Conservation (phyloP, 176 grass and related monocot genomes). For the Areca catechu region DNA sequence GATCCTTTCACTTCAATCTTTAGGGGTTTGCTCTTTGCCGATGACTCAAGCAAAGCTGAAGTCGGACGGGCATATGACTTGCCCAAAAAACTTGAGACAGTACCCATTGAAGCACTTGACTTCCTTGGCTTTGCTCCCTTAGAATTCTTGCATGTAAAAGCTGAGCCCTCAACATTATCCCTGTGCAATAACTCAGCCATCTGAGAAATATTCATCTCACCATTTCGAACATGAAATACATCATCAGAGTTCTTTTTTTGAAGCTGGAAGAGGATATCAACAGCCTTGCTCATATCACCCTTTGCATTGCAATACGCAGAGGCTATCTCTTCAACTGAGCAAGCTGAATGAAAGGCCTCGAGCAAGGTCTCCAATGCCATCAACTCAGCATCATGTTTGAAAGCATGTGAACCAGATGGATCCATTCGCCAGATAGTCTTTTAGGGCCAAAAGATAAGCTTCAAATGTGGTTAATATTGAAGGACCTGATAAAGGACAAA, state of each 20-base stretch:
- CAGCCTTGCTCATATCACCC: constrained; percentile 56
- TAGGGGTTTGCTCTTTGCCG: constrained; percentile 51
- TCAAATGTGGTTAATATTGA: too few species aligned
- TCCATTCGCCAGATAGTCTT: too few species aligned
- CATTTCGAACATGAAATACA: constrained; percentile 26
- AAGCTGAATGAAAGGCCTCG: constrained; percentile 55
- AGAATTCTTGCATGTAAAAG: constrained; percentile 16
- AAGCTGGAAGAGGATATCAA: constrained; percentile 51
- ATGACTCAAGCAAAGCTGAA: constrained; percentile 23
- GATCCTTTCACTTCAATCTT: constrained; percentile 62
- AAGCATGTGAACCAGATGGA: constrained; percentile 1
- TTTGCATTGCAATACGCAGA: constrained; percentile 63
- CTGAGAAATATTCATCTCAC: constrained; percentile 20
- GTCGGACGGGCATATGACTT: constrained; percentile 35
- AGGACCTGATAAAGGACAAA: too few species aligned
- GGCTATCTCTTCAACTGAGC: constrained; percentile 79
- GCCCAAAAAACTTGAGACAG: constrained; percentile 58
- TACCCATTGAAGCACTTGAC: constrained; percentile 62
- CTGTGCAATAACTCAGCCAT: constrained; percentile 17
- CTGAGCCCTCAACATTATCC: constrained; percentile 20
- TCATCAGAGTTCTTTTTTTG: constrained; percentile 33
- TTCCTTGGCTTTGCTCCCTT: constrained; percentile 43
- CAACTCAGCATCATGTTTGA: constrained; percentile 43
- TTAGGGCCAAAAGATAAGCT: too few species aligned
- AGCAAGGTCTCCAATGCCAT: constrained; percentile 55